phyloP scores from a whole-genome alignment of 2,329 filamentous ascomycete species.

The Escovopsis sp. region DNA sequence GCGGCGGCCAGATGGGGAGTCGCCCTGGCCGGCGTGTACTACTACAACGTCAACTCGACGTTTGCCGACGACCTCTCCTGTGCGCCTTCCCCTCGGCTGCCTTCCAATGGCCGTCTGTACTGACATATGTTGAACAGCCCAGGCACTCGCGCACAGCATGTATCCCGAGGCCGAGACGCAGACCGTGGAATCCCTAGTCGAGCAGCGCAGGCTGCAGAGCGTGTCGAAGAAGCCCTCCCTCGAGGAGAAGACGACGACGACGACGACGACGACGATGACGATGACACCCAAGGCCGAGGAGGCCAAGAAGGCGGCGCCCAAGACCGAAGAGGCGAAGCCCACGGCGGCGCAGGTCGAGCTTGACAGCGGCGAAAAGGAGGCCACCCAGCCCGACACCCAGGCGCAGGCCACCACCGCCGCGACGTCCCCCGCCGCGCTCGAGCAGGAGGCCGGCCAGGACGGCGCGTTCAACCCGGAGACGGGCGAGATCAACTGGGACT shows the following conservation, averaged over 20 bases:
- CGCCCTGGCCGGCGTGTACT: conserved; percentile 68
- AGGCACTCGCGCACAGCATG: conserved; percentile 26
- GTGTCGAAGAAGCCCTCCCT: no score
- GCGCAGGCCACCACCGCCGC: conserved; percentile 12
- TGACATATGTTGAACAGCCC: no score
- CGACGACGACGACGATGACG: no score
- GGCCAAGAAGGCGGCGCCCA: conserved; percentile 7
- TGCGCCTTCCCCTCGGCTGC: conserved; percentile 35
- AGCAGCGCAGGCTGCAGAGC: conserved; percentile 31
- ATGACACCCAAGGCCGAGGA: conserved; percentile 17
- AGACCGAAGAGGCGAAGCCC: no score
- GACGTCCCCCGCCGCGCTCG: conserved; percentile 38
- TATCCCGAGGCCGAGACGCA: conserved; percentile 42
- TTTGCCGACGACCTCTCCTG: conserved; percentile 73
- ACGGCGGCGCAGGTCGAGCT: conserved; percentile 10
- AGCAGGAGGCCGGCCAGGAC: conserved; percentile 72
- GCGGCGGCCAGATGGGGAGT: conserved; percentile 57
- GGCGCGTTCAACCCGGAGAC: conserved; percentile 97
- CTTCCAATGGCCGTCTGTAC: no score
- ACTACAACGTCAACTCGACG: conserved; percentile 77
- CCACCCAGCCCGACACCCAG: conserved; percentile 13
- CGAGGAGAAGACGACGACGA: conserved; percentile 31
- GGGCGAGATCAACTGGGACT: conserved; percentile 99
- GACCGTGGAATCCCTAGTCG: conserved; percentile 52
- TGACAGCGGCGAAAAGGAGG: conserved; percentile 9